Evolutionary conservation across 306 rosid species (phyloP), one percentile per base, ranked within the genome.

Genomic region (Adenanthera pavonina): DNA sequence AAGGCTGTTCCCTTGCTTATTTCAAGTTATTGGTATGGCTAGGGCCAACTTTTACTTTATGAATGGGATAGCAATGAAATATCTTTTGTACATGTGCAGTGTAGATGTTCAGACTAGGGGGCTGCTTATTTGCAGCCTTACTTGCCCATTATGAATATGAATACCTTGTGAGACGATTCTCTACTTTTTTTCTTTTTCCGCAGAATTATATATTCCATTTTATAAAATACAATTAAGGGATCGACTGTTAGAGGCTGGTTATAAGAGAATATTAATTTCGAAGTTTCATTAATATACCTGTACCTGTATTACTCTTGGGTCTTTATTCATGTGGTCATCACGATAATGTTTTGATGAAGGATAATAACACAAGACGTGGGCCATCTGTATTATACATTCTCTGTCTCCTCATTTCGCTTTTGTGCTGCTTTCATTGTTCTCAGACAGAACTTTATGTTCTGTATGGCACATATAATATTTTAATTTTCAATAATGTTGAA

Each of bases 71-170:
- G 77, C 54, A 75, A 73, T 78, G 51, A 84, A 81, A 59, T 81
- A n/a, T 74, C 30, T 68, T 80, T 25, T 86, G 81, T 84, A 84
- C 80, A 74, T 74, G 76, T 84, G 61, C 79, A 71, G 52, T 81
- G 6, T 78, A 47, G 84, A 78, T 81, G 72, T 34, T 72, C 72
- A n/a, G 60, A 34, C 74, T 67, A 17, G 34, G 62, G 62, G 33
- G 46, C 46, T 75, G 76, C 66, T 41, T 75, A 62, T 52, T 86
- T 36, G n/a, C 36, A 43, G 52, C 47, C 19, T 54, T 74, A 6
- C 15, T 53, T 68, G 61, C 74, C 43, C 75, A 66, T 53, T 83
- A 68, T 75, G 69, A 75, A 57, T 83, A 52, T 75, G 69, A 75
- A 57, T 59, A 56, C 25, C 35, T 41, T 43, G 69, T 9, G 36